Conservation (phyloP, 2,329 filamentous ascomycete genomes). For the Cephalotrichum gorgonifer region DNA sequence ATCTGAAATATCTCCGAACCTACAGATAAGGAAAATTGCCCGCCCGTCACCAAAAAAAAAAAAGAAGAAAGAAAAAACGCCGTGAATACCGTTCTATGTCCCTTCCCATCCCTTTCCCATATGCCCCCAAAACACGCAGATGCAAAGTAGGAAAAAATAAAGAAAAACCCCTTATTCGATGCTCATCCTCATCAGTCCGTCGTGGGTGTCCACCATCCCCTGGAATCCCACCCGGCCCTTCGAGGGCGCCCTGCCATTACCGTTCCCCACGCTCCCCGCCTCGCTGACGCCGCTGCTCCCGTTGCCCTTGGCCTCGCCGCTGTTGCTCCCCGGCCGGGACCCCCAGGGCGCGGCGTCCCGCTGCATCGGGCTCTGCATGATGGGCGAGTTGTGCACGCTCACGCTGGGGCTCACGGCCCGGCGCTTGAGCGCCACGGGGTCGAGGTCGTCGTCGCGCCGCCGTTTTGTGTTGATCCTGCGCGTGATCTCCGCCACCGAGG, state of each 20-base stretch:
- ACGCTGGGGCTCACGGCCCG: constrained; percentile 85
- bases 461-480: constrained; percentile 72
- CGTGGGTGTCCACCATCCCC: constrained; percentile 92
- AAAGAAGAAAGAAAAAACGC: constrained; percentile 1
- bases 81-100: background rate
- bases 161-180: constrained; percentile 55
- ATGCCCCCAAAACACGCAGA: no score
- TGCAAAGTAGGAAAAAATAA: no score
- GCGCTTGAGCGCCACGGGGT: constrained; percentile 79
- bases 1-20: no score
- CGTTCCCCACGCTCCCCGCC: constrained; percentile 29
- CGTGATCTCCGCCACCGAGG: constrained; percentile 63
- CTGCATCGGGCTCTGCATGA: constrained; percentile 75
- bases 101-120: background rate
- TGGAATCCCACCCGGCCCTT: constrained; percentile 68
- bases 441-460: constrained; percentile 84
- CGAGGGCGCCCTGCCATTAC: constrained; percentile 33
- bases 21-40: no score
- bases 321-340: constrained; percentile 55
- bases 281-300: constrained; percentile 43
- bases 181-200: constrained; percentile 93
- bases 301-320: constrained; percentile 31
- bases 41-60: no score
- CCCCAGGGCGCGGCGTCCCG: constrained; percentile 63
- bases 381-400: constrained; percentile 81